A percentile compares a stretch with the other conserved stretches of the same genome.
Evolutionary conservation across 2,329 filamentous ascomycete genomes (phyloP).

Genomic region (Colletotrichum tamarilloi): DNA sequence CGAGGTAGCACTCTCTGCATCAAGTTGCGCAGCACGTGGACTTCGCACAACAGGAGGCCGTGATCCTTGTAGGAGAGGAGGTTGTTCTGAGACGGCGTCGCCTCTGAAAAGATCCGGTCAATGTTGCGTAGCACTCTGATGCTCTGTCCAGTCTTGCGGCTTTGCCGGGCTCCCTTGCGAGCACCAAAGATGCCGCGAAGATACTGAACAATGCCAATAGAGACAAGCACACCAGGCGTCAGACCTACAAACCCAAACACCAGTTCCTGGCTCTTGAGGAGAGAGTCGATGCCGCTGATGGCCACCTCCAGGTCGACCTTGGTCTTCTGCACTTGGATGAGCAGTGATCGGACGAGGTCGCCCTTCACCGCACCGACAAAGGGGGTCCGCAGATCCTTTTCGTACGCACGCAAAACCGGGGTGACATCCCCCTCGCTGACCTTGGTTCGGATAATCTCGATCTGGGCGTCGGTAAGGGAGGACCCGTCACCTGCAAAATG

Average conservation of each 20-base stretch:
- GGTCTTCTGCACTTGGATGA: constrained; percentile 98
- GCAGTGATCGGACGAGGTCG: constrained; percentile 86
- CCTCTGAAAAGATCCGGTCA: constrained; percentile 80
- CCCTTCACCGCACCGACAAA: constrained; percentile 86
- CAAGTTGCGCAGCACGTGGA: constrained; percentile 81
- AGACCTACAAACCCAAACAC: constrained; percentile 98
- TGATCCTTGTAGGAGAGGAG: constrained; percentile 93
- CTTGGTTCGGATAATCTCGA: constrained; percentile 79
- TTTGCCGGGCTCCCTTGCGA: constrained; percentile 74
- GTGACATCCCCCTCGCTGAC: constrained; percentile 94
- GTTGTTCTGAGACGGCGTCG: constrained; percentile 76
- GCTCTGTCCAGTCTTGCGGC: constrained; percentile 75
- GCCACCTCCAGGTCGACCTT: constrained; percentile 98
- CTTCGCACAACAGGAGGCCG: constrained; percentile 88
- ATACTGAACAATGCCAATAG: constrained; percentile 79
- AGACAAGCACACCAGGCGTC: constrained; percentile 91
- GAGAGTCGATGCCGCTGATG: constrained; percentile 92
- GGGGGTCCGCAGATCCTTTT: constrained; percentile 85
- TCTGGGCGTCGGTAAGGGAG: constrained; percentile 73
- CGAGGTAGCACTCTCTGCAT: constrained; percentile 76
- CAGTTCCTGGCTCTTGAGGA: constrained; percentile 95
- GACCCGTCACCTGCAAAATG: constrained; percentile 61
- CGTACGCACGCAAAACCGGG: constrained; percentile 89
- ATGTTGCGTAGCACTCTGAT: constrained; percentile 87
- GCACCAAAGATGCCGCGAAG: constrained; percentile 76